Conservation (phyloP, 1,284 basidiomycete genomes). For the Gomphus bonarii region DNA sequence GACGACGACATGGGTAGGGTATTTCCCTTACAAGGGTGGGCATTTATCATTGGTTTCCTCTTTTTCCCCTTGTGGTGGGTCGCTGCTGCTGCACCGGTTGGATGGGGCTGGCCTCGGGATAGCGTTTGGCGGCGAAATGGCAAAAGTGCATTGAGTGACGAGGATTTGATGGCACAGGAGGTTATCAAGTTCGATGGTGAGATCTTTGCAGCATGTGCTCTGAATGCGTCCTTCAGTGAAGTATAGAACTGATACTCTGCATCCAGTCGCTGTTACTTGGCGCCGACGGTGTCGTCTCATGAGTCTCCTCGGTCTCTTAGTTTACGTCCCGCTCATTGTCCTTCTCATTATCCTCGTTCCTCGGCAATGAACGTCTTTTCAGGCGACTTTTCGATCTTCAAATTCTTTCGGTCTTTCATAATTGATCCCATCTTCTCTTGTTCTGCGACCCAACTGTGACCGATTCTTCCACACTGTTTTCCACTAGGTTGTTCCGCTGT, state of each 20-base stretch:
- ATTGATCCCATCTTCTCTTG: neutral
- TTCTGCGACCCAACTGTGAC: neutral
- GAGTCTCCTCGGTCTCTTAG: conserved; percentile 52
- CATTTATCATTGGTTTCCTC: conserved; percentile 65
- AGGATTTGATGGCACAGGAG: conserved; percentile 30
- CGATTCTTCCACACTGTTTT: neutral
- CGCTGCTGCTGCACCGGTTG: conserved; percentile 23
- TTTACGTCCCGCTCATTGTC: conserved; percentile 70
- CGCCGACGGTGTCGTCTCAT: conserved; percentile 63
- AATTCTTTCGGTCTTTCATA: too few relatives aligned
- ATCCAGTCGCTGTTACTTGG: conserved; percentile 58
- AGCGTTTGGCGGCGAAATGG: neutral
- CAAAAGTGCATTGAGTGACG: conserved; percentile 28
- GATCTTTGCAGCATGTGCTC: neutral
- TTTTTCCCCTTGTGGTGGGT: conserved; percentile 72
- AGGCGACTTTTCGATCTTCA: too few relatives aligned
- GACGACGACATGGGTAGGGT: conserved; percentile 49
- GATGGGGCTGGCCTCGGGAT: conserved; percentile 1
- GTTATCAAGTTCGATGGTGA: conserved; percentile 7
- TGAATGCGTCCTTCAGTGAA: neutral
- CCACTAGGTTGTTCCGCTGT: neutral
- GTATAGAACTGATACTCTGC: neutral
- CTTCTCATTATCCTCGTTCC: conserved; percentile 56
- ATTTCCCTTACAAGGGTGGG: conserved; percentile 61
- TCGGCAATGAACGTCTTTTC: conserved; percentile 16